Base-by-base conservation (phyloP, 2,329 filamentous ascomycete species). In the Aspergillus sp. region DNA sequence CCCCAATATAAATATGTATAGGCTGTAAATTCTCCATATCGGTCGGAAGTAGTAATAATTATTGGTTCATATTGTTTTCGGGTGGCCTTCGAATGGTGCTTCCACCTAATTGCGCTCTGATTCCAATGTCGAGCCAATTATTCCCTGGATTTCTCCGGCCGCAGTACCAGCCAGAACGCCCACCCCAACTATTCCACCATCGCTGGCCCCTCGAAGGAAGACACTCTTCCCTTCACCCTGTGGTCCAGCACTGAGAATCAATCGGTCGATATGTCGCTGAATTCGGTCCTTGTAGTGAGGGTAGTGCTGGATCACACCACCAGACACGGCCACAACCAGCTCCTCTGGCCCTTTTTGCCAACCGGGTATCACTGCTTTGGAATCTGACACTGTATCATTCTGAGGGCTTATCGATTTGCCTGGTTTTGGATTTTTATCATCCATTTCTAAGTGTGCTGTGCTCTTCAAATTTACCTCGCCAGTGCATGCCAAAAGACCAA, bases 221-320 rank as follows among this genome's bases (percentile, higher is more conserved):
- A 84, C 75, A 58, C 75, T 77, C 62, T 81, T 82, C 3, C 73
- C 73, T n/a, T 75, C 80, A 36, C 77, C 73, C n/a, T 77, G 76
- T 13, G 72, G 74, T 11, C 75, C 75, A 25, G 71, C 74, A 23
- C 71, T 68, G 44, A 78, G 71, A 0, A 83, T 70, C 13, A 84
- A 71, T 5, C 75, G 72, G 61, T 91, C 86, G 51, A 92, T 80
- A 70, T 90, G 89, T n/a, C 75, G 66, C 72, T 92, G 89, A 63
- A 88, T 89, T 60, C 88, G 86, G 49, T 78, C 75, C 38, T 90
- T 78, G 73, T 90, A 92, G 66, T 88, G 81, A 42, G 90, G 89
- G 70, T 91, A 91, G 68, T 90, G 86, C 13, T 86, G 84, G 58
- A 93, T 92, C 68, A 90, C 91, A 17, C 89, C 88, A 15, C 90